These are phyloP conservation scores for Pestalotiopsis fici DNA, from an alignment of 2,329 filamentous ascomycete species.

Conservation along the genomic window DNA sequence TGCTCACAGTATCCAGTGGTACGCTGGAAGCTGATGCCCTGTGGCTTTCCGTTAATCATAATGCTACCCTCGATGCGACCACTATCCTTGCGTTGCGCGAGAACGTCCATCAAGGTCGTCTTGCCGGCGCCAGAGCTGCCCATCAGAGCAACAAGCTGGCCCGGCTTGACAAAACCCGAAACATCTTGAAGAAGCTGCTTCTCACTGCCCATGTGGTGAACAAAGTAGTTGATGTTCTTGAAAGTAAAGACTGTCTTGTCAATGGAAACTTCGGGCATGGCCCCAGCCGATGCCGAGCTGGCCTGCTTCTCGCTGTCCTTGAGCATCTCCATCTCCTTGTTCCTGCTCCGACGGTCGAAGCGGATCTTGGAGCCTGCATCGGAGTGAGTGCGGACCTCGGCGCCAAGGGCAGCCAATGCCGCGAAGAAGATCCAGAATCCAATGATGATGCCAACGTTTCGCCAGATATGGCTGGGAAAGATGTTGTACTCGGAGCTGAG, in stretches of 20 bases:
- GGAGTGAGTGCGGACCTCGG: constrained; percentile 56
- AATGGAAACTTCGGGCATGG: not conserved
- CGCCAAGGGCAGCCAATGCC: constrained; percentile 55
- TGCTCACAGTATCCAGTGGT: constrained; percentile 71
- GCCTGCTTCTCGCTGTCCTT: constrained; percentile 3
- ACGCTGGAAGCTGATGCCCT: constrained; percentile 64
- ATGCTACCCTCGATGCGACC: constrained; percentile 52
- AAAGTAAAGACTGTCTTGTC: constrained; percentile 12
- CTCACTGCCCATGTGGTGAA: constrained; percentile 52
- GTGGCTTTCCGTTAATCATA: constrained; percentile 60
- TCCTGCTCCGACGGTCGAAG: constrained; percentile 19
- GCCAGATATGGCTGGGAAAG: constrained; percentile 57
- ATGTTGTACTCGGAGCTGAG: constrained; percentile 55
- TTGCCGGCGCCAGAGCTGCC: constrained; percentile 67
- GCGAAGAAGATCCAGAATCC: constrained; percentile 62
- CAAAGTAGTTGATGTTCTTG: constrained; percentile 10
- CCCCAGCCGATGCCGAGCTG: not conserved
- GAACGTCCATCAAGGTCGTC: constrained; percentile 63
- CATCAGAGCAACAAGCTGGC: constrained; percentile 65
- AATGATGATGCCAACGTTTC: constrained; percentile 63
- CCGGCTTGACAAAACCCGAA: constrained; percentile 65
- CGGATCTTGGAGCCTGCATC: constrained; percentile 14
- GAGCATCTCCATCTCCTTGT: not conserved
- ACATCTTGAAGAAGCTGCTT: constrained; percentile 57
- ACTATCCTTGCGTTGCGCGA: constrained; percentile 62